A percentile compares a stretch with the other conserved stretches of the same genome.
These are phyloP conservation scores for Geotrichum klebahnii DNA, from an alignment of 1,139 yeast species.

Conservation along the genomic window DNA sequence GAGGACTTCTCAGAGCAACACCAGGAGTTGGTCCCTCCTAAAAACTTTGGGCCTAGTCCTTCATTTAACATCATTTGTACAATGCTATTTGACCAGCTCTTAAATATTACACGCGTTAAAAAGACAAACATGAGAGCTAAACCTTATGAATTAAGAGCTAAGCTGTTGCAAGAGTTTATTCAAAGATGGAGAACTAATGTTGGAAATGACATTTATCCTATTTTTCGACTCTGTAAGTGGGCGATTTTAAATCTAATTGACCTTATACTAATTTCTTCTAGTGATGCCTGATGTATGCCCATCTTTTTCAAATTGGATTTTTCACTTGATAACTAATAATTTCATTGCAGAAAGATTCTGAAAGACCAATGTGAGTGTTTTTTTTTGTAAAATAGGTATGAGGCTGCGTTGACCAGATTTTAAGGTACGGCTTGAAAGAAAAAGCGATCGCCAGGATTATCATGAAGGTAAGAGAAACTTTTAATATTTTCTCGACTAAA, in stretches of 20 bases:
- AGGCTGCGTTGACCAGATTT: neutral
- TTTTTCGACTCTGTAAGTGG: constrained; percentile 49
- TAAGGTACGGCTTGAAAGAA: constrained; percentile 39
- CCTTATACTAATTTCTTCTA: constrained; percentile 25
- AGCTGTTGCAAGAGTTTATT: constrained; percentile 48
- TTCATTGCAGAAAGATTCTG: constrained; percentile 45
- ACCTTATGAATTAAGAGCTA: constrained; percentile 35
- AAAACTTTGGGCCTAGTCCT: constrained; percentile 42
- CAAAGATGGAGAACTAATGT: constrained; percentile 59
- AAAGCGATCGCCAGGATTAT: constrained; percentile 45
- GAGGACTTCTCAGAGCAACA: too few relatives aligned
- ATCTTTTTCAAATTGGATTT: constrained; percentile 37
- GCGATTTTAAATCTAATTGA: neutral
- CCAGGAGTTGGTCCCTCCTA: constrained; percentile 28
- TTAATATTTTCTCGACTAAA: too few relatives aligned
- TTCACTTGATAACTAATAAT: constrained; percentile 42
- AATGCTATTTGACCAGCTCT: constrained; percentile 31
- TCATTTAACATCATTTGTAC: constrained; percentile 42
- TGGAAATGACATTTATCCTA: constrained; percentile 69
- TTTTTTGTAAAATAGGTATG: neutral
- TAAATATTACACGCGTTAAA: constrained; percentile 24
- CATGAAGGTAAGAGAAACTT: constrained; percentile 37
- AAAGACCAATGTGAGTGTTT: constrained; percentile 32
- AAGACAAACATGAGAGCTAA: constrained; percentile 26
- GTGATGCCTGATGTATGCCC: constrained; percentile 58